A percentile compares a stretch with the other conserved stretches of the same genome.
phyloP scores from a whole-genome alignment of 192 early-diverging fungal species.

The Coemansia sp. region DNA sequence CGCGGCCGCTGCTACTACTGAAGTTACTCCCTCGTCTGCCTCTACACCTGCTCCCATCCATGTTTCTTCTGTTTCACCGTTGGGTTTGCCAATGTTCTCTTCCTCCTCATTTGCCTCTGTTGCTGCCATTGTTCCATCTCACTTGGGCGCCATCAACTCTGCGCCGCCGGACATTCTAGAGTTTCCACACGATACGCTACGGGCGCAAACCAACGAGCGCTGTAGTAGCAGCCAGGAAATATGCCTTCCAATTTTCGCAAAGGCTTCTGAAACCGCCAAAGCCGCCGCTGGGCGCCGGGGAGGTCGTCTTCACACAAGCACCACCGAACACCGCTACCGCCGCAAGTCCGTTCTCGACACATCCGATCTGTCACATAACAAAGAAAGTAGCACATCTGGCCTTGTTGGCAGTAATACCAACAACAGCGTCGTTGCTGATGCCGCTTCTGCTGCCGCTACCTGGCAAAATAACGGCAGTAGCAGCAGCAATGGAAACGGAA shows the following conservation, averaged over 20 bases:
- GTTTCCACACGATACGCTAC: slow-evolving; percentile 31
- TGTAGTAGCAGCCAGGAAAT: background rate
- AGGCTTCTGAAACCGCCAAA: slow-evolving; percentile 2
- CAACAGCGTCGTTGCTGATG: background rate
- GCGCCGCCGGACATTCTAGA: slow-evolving; percentile 48
- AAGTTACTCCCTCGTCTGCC: background rate
- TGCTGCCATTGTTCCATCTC: slow-evolving; percentile 12
- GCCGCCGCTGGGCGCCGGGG: slow-evolving; percentile 3
- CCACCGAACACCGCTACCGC: slow-evolving; percentile 55
- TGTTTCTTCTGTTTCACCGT: background rate
- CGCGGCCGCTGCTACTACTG: slow-evolving; percentile 7
- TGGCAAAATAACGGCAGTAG: too few species aligned
- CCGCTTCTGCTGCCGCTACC: slow-evolving; percentile 3
- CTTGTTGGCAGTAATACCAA: slow-evolving; percentile 1
- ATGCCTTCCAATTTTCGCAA: background rate
- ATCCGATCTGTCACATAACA: slow-evolving; percentile 9
- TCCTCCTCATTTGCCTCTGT: background rate
- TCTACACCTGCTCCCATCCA: background rate
- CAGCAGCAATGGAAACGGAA: slow-evolving; percentile 15
- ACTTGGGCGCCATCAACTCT: slow-evolving; percentile 26
- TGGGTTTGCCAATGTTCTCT: background rate
- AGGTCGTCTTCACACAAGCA: slow-evolving; percentile 31
- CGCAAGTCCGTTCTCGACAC: slow-evolving; percentile 49
- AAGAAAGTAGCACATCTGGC: background rate
- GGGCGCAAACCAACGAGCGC: slow-evolving; percentile 1